Evolutionary conservation across 495 filamentous ascomycete species (phyloP).

Genomic region (Hypoxylon crocopeplum): DNA sequence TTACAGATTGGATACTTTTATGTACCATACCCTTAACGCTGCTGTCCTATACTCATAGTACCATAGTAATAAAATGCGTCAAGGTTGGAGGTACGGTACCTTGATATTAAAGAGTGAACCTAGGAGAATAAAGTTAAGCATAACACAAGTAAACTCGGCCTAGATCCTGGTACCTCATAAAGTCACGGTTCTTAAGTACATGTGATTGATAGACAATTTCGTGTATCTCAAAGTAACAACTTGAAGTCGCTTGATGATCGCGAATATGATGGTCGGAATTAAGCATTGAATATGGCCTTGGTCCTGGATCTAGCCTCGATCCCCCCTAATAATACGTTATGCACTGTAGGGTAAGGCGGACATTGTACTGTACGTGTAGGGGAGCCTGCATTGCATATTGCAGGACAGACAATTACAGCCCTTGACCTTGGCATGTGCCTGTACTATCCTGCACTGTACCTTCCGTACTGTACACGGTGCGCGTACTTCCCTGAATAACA

Average conservation of each 20-base stretch:
- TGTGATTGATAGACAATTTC: too few relatives aligned
- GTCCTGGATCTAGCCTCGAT: constrained; percentile 16
- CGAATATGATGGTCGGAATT: too few relatives aligned
- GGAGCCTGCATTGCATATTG: constrained; percentile 34
- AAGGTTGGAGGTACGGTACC: neutral
- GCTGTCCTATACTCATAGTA: neutral
- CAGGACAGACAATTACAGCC: constrained; percentile 29
- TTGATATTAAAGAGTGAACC: too few relatives aligned
- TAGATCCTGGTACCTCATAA: too few relatives aligned
- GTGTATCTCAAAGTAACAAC: too few relatives aligned
- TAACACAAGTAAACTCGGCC: too few relatives aligned
- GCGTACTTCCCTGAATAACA: too few relatives aligned
- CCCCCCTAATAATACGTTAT: constrained; percentile 17
- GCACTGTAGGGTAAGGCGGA: constrained; percentile 14
- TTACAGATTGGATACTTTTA: too few relatives aligned
- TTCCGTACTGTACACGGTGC: neutral
- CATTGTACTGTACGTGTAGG: constrained; percentile 29
- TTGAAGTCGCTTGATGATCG: too few relatives aligned
- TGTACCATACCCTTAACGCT: too few relatives aligned
- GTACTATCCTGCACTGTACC: neutral
- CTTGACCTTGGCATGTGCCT: constrained; percentile 19
- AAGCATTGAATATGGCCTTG: constrained; percentile 2
- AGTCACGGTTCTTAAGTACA: too few relatives aligned
- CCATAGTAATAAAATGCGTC: neutral
- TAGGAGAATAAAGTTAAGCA: neutral